Evolutionary conservation across 805 yeast species (phyloP).

Genomic region (Wickerhamiella allomyrinae): DNA sequence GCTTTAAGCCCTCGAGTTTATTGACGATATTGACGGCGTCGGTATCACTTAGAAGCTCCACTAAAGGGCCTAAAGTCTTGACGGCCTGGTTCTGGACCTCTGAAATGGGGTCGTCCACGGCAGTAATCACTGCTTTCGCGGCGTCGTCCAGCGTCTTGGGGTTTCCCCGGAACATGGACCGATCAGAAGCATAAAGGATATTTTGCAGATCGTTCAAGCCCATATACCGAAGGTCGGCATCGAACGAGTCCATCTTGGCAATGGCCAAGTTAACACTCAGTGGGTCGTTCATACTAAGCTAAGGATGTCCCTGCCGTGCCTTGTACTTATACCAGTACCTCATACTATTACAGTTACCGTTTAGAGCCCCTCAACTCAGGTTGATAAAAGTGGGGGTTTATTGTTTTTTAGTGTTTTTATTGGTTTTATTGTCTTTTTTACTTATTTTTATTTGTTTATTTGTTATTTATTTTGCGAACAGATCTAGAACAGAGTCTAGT

Average conservation of each 20-base stretch:
- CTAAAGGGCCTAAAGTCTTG: constrained; percentile 36
- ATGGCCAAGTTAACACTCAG: background rate
- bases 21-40: background rate
- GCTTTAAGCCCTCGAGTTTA: background rate
- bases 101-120: constrained; percentile 45
- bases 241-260: constrained; percentile 26
- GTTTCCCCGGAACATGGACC: constrained; percentile 23
- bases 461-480: too few species aligned
- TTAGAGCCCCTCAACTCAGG: too few species aligned
- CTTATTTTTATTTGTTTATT: too few species aligned
- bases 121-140: constrained; percentile 29
- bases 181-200: constrained; percentile 5
- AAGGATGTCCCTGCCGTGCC: too few species aligned
- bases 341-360: too few species aligned
- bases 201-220: constrained; percentile 61
- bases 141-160: constrained; percentile 19
- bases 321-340: too few species aligned
- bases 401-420: too few species aligned
- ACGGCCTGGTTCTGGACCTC: constrained; percentile 69
- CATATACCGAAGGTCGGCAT: constrained; percentile 76
- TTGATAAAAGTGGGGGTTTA: too few species aligned
- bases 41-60: background rate
- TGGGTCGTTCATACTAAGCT: background rate
- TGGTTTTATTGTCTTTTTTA: too few species aligned
- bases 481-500: too few species aligned